Conservation (phyloP, 768 basidiomycete species). For the Mycena maculata region DNA sequence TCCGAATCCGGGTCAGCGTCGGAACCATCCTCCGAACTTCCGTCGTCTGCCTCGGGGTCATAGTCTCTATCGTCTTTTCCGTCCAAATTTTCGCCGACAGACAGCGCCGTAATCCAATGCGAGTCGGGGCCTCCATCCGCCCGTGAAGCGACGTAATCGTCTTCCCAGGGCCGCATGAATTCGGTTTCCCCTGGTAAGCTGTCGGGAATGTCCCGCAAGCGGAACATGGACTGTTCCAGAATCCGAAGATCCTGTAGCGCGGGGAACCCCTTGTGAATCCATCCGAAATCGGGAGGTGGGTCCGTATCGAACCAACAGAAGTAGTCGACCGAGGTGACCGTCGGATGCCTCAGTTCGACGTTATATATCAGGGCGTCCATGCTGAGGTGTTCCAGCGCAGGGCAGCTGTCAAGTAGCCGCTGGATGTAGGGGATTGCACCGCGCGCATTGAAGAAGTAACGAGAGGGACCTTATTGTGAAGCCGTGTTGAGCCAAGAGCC, state of each 20-base stretch:
- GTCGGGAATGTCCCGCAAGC: background rate
- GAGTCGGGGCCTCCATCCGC: too few relatives aligned
- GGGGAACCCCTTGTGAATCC: background rate
- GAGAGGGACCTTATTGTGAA: background rate
- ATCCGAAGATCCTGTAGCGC: background rate
- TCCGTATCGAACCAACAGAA: background rate
- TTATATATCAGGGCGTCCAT: background rate
- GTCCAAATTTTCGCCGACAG: too few relatives aligned
- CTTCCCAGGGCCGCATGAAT: background rate
- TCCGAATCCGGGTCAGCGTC: too few relatives aligned
- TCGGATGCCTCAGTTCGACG: background rate
- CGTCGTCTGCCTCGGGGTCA: too few relatives aligned
- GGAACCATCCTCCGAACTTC: too few relatives aligned
- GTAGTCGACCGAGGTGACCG: background rate
- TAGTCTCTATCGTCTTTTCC: too few relatives aligned
- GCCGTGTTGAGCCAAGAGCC: background rate
- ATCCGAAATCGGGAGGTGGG: too few relatives aligned
- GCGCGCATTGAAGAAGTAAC: background rate
- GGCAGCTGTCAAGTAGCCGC: background rate
- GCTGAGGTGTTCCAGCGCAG: background rate
- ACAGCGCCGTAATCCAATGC: too few relatives aligned
- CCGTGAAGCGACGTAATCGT: background rate
- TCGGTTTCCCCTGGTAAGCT: background rate
- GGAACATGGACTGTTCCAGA: background rate
- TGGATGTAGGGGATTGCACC: background rate